Conservation (phyloP, 352 stramenopile genomes). For the Phytophthora constricta region DNA sequence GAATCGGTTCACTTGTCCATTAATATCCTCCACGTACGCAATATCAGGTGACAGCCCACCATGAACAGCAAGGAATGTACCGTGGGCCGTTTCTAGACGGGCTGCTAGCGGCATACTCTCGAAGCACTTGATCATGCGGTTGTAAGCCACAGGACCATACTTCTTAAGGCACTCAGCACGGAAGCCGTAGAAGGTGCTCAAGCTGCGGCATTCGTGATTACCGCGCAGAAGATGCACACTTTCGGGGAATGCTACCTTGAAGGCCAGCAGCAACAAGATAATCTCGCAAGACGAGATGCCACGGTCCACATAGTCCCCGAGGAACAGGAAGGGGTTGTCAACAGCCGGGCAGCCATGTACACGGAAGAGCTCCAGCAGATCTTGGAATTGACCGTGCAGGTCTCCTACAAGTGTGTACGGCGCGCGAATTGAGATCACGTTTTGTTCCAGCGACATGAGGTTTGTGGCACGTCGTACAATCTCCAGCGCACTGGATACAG, state of each 20-base stretch:
- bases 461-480: constrained; percentile 66
- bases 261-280: constrained; percentile 96
- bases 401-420: constrained; percentile 78
- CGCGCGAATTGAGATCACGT: constrained; percentile 57
- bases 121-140: constrained; percentile 86
- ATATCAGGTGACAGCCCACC: constrained; percentile 81
- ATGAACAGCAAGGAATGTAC: constrained; percentile 74
- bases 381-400: constrained; percentile 99
- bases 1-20: constrained; percentile 75
- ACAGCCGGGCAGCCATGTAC: constrained; percentile 55
- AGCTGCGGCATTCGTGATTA: constrained; percentile 98
- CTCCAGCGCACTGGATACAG: constrained; percentile 57
- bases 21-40: constrained; percentile 75
- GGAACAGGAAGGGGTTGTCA: constrained; percentile 97
- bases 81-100: constrained; percentile 62
- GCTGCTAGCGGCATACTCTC: constrained; percentile 82
- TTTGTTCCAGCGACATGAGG: constrained; percentile 64
- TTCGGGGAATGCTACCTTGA: constrained; percentile 98
- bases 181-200: constrained; percentile 99
- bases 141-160: constrained; percentile 81
- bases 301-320: constrained; percentile 93
- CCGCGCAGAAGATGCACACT: constrained; percentile 99
- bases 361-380: constrained; percentile 91
- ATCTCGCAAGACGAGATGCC: constrained; percentile 97
- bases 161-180: constrained; percentile 96